Base-by-base conservation (phyloP, 2,329 filamentous ascomycete species). In the Fusarium sp. region DNA sequence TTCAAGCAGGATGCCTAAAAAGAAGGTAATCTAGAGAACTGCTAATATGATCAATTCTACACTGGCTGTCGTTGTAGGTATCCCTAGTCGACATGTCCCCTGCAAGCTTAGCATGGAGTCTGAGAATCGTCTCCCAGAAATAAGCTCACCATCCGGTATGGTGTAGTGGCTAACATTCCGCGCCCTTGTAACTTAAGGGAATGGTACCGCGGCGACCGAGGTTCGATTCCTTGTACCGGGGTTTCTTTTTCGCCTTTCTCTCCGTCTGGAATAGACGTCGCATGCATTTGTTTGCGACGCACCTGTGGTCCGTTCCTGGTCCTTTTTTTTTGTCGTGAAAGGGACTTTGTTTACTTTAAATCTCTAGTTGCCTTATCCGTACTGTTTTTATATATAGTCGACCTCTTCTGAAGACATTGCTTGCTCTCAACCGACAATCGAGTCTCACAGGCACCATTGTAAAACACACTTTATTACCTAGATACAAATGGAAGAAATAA, bases 81-180 rank as follows among this genome's bases (percentile, higher is more conserved):
- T 29, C 27, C 27, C 9, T 10, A 29, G 27, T 29, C 27, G 6
- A 25, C 7, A 8, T 29, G 1, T 4, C 11, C 40, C 8, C 8
- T 11, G 8, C 23, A 1, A 27, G 7, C 1, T 16, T 49, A 49
- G 42, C 1, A 16, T 1, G 5, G n/a, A 13, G 5, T 11, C 14
- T 4, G 9, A 11, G 2, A 9, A 4, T 0, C 3, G 0, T 1
- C 1, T 23, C 0, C 1, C 42, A 25, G 14, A 4, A n/a, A 16
- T 1, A 27, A 27, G 14, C 20, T 11, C 23, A 27, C 8, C 13
- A 53, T 55, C 54, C 61, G 55, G 61, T 62, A 63, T 63, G 55
- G 61, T 63, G 46, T 63, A 58, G 61, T 58, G 61, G 55, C 46
- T 62, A 58, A 60, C 36, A 60, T 62, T 34, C 57, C 51, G 31